Conservation (phyloP, 345 rosid genomes). For the Brassica incana region DNA sequence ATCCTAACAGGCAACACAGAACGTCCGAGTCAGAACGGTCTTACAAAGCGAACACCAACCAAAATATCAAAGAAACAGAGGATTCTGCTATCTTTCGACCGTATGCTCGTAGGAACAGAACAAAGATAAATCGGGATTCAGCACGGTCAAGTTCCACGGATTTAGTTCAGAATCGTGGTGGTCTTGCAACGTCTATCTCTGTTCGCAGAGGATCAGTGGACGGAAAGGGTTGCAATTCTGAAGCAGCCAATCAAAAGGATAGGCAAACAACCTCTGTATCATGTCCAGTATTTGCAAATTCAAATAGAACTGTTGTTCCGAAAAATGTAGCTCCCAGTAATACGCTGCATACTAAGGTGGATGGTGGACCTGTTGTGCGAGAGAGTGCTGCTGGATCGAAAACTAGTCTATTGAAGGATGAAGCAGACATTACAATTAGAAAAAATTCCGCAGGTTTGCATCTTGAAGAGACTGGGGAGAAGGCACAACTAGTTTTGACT, state of each 20-base stretch:
- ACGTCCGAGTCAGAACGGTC: conserved; percentile 66
- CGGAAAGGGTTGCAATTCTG: conserved; percentile 53
- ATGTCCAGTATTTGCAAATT: conserved; percentile 46
- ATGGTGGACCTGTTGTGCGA: conserved; percentile 47
- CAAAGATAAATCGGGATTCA: conserved; percentile 80
- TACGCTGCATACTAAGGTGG: conserved; percentile 49
- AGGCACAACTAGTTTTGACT: conserved; percentile 47
- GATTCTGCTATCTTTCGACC: conserved; percentile 98
- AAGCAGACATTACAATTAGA: conserved; percentile 43
- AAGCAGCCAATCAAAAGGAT: conserved; percentile 61
- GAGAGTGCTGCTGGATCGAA: conserved; percentile 42
- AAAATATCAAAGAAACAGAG: conserved; percentile 81
- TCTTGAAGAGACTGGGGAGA: conserved; percentile 48
- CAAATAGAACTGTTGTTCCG: conserved; percentile 59
- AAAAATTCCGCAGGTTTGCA: conserved; percentile 41
- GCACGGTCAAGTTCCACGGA: conserved; percentile 80
- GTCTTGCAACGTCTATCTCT: conserved; percentile 63
- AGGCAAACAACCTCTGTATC: conserved; percentile 50
- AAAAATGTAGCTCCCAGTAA: conserved; percentile 48
- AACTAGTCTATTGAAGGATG: conserved; percentile 43
- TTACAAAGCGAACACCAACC: conserved; percentile 61
- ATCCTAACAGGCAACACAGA: conserved; percentile 56
- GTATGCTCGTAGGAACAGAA: conserved; percentile 94
- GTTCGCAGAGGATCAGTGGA: conserved; percentile 60
- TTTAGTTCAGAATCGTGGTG: conserved; percentile 66